phyloP scores from a whole-genome alignment of 441 rosid species.

The Mallotus japonicus region DNA sequence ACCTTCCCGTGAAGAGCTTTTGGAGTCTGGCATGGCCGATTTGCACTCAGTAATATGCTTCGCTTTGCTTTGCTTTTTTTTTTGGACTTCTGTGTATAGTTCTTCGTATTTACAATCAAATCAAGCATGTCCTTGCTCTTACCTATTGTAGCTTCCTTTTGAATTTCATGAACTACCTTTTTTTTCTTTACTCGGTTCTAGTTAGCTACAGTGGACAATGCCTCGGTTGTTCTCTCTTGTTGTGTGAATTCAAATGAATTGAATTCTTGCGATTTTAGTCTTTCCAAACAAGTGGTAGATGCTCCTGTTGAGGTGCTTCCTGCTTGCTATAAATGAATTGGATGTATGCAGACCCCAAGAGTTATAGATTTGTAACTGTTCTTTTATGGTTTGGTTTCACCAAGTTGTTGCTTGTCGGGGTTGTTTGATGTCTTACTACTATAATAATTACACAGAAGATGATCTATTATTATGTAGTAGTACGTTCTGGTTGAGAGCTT shows the following conservation, averaged over 20 bases:
- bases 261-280: too few relatives aligned
- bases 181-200: too few relatives aligned
- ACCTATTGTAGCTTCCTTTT: neutral
- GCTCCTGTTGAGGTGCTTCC: too few relatives aligned
- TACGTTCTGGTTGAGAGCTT: neutral
- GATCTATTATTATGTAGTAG: slow-evolving; percentile 7
- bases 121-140: neutral
- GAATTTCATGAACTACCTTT: too few relatives aligned
- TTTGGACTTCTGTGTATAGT: neutral
- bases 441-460: slow-evolving; percentile 2
- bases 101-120: neutral
- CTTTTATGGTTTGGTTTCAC: neutral
- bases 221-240: too few relatives aligned
- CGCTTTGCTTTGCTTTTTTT: neutral
- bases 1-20: slow-evolving; percentile 66
- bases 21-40: slow-evolving; percentile 90
- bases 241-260: neutral
- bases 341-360: too few relatives aligned
- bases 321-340: too few relatives aligned
- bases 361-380: neutral
- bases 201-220: too few relatives aligned
- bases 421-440: slow-evolving; percentile 4
- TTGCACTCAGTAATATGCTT: slow-evolving; percentile 44
- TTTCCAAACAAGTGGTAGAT: too few relatives aligned
- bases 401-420: neutral